Evolutionary conservation across 768 basidiomycete genomes (phyloP).

Genomic region (Panaeolus papilionaceus): DNA sequence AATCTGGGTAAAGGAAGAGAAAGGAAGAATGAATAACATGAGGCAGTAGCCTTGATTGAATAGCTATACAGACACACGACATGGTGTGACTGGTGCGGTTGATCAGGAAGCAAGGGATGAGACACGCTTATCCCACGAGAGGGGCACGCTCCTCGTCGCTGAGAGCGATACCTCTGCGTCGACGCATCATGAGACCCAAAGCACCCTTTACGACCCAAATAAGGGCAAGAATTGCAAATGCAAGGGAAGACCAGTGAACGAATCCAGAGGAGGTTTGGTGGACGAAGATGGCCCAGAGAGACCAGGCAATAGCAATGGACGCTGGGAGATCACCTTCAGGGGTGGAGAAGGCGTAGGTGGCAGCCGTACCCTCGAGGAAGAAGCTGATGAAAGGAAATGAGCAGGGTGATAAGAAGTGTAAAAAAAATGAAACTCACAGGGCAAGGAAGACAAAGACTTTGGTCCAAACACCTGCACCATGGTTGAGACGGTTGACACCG

Average conservation of each 20-base stretch:
- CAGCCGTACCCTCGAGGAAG: slow-evolving; percentile 92
- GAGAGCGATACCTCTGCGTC: slow-evolving; percentile 62
- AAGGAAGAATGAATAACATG: slow-evolving; percentile 7
- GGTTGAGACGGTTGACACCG: slow-evolving; percentile 72
- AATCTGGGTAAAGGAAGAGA: slow-evolving; percentile 12
- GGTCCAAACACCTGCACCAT: slow-evolving; percentile 85
- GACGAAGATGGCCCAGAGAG: slow-evolving; percentile 92
- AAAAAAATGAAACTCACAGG: slow-evolving; percentile 56
- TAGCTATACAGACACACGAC: neutral
- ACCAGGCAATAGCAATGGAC: slow-evolving; percentile 89
- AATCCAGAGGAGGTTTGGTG: slow-evolving; percentile 73
- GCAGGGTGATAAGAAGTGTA: slow-evolving; percentile 11
- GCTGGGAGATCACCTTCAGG: slow-evolving; percentile 93
- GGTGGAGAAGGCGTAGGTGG: slow-evolving; percentile 93
- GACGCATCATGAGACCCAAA: slow-evolving; percentile 56
- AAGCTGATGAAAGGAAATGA: slow-evolving; percentile 52
- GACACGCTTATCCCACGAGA: slow-evolving; percentile 53
- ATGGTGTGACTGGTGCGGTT: slow-evolving; percentile 12
- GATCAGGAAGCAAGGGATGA: slow-evolving; percentile 6
- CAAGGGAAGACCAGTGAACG: slow-evolving; percentile 91
- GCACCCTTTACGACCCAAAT: slow-evolving; percentile 85
- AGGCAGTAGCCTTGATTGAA: neutral
- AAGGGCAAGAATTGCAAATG: slow-evolving; percentile 82
- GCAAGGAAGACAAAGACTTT: slow-evolving; percentile 95
- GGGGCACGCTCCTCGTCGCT: slow-evolving; percentile 90